phyloP scores from a whole-genome alignment of 495 filamentous ascomycete genomes.

The Neurospora discreta region DNA sequence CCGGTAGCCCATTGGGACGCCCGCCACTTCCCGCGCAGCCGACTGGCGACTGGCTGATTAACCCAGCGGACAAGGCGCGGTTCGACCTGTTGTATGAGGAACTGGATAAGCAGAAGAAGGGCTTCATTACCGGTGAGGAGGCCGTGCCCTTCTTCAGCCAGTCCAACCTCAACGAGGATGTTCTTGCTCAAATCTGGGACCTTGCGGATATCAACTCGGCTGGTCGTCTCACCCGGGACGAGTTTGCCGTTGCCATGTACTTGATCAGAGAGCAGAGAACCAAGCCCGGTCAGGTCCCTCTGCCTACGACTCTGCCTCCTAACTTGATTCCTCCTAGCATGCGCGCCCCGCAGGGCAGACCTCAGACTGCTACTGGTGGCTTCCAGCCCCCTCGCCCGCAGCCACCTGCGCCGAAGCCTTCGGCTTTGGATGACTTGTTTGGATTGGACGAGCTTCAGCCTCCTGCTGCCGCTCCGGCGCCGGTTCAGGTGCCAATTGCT shows the following conservation, averaged over 20 bases:
- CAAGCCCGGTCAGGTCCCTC: slow-evolving; percentile 43
- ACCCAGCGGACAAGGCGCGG: slow-evolving; percentile 66
- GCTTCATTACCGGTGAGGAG: slow-evolving; percentile 82
- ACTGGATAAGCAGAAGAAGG: slow-evolving; percentile 66
- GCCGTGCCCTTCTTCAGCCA: slow-evolving; percentile 93
- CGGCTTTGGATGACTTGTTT: slow-evolving; percentile 84
- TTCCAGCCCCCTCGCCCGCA: slow-evolving; percentile 36
- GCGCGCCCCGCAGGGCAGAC: slow-evolving; percentile 47
- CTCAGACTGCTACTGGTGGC: slow-evolving; percentile 32
- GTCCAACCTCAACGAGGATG: slow-evolving; percentile 80
- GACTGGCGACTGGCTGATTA: slow-evolving; percentile 76
- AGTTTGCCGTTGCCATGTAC: slow-evolving; percentile 97
- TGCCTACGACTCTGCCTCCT: slow-evolving; percentile 66
- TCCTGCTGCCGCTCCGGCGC: slow-evolving; percentile 31
- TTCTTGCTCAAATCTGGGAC: slow-evolving; percentile 94
- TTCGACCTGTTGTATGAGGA: slow-evolving; percentile 78
- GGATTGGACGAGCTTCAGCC: slow-evolving; percentile 64
- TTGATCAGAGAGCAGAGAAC: slow-evolving; percentile 79
- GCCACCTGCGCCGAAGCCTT: slow-evolving; percentile 43
- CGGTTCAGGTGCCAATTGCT: slow-evolving; percentile 51
- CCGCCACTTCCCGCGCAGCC: slow-evolving; percentile 47
- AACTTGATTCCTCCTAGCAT: slow-evolving; percentile 83
- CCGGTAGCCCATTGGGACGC: slow-evolving; percentile 60
- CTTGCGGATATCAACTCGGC: slow-evolving; percentile 88
- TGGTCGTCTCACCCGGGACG: slow-evolving; percentile 72